Conservation (phyloP, 805 yeast genomes). For the Metschnikowia orientalis region DNA sequence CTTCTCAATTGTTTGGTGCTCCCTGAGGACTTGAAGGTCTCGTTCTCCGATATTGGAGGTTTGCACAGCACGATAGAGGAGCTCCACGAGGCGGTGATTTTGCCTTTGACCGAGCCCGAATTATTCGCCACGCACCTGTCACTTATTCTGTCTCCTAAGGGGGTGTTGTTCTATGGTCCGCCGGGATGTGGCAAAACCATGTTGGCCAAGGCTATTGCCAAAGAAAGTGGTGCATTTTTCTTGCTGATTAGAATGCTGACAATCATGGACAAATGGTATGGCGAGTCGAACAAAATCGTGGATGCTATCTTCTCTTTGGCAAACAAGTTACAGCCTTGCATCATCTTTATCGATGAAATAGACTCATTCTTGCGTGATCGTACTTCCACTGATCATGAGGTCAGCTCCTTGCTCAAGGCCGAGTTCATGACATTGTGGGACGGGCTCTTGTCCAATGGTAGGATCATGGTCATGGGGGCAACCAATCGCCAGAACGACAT, state of each 20-base stretch:
- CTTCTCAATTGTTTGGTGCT: constrained; percentile 74
- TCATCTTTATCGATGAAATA: constrained; percentile 91
- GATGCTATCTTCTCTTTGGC: constrained; percentile 92
- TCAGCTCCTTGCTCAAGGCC: constrained; percentile 90
- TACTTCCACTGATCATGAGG: constrained; percentile 82
- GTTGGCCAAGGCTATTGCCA: constrained; percentile 93
- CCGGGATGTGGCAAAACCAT: constrained; percentile 98
- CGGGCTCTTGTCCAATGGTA: constrained; percentile 73
- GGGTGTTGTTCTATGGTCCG: constrained; percentile 89
- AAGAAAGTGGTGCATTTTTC: constrained; percentile 87
- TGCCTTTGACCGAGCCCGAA: constrained; percentile 75
- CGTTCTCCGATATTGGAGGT: constrained; percentile 87
- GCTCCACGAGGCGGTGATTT: constrained; percentile 79
- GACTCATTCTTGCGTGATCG: constrained; percentile 91
- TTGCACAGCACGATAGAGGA: constrained; percentile 78
- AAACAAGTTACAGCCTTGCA: constrained; percentile 86
- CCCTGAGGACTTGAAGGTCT: constrained; percentile 75
- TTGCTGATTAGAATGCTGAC: constrained; percentile 89
- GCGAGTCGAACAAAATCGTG: constrained; percentile 89
- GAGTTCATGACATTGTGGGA: constrained; percentile 99
- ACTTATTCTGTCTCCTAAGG: constrained; percentile 86
- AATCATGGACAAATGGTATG: constrained; percentile 96
- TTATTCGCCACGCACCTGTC: constrained; percentile 63
- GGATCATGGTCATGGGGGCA: constrained; percentile 88
- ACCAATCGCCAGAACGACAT: constrained; percentile 91